phyloP scores from a whole-genome alignment of 2,329 filamentous ascomycete species.

The Paracoccidioides brasiliensis region DNA sequence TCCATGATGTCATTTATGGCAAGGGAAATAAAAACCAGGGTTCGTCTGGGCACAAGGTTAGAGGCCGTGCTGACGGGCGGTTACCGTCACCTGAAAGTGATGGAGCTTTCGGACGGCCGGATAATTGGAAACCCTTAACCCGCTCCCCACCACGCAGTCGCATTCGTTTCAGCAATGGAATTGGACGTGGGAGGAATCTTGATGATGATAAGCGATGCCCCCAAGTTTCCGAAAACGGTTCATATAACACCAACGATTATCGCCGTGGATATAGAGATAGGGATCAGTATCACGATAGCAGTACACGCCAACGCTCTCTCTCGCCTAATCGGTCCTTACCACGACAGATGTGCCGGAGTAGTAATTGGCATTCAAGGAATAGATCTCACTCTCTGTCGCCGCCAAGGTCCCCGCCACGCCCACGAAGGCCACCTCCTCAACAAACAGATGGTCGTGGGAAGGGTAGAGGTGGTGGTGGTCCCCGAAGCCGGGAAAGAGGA shows the following conservation, averaged over 20 bases:
- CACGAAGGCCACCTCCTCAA: constrained; percentile 10
- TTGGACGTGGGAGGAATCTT: constrained; percentile 19
- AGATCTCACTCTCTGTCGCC: constrained; percentile 2
- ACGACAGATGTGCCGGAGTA: constrained; percentile 9
- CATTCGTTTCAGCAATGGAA: constrained; percentile 24
- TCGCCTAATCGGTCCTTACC: constrained; percentile 18
- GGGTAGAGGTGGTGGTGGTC: constrained; percentile 14
- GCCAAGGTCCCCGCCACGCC: constrained; percentile 14
- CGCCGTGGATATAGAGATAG: constrained; percentile 16
- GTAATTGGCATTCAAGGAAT: constrained; percentile 12
- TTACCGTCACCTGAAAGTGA: constrained; percentile 24
- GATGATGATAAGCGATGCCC: constrained; percentile 10
- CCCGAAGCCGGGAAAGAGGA: constrained; percentile 12
- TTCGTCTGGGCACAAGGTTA: constrained; percentile 22
- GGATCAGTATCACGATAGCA: constrained; percentile 15
- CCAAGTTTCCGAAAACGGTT: constrained; percentile 4
- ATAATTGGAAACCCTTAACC: constrained; percentile 18
- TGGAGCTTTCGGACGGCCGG: constrained; percentile 20
- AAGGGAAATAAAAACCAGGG: constrained; percentile 12
- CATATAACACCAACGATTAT: constrained; percentile 9
- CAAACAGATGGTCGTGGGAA: not conserved
- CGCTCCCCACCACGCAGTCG: constrained; percentile 18
- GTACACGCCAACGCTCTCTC: constrained; percentile 20
- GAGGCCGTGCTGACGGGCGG: constrained; percentile 22
- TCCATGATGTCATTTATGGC: constrained; percentile 8